Conservation (phyloP, 2,329 filamentous ascomycete species). For the Helicocarpus griseus region DNA sequence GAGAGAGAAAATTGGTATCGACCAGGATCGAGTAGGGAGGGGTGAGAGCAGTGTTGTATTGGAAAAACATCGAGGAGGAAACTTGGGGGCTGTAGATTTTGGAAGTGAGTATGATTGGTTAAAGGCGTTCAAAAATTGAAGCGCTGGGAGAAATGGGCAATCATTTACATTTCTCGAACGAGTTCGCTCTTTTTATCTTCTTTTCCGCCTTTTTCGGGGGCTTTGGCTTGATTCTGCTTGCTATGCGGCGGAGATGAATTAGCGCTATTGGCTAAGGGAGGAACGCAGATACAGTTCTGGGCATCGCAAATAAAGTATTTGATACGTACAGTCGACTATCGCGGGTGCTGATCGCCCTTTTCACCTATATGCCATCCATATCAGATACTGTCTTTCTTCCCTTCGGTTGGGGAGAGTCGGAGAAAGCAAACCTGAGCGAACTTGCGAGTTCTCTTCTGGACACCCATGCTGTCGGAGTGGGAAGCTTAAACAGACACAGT, state of each 20-base stretch:
- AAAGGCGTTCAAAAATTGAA: no score
- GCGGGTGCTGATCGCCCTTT: constrained; percentile 70
- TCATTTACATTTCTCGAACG: constrained; percentile 57
- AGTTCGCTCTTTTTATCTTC: constrained; percentile 53
- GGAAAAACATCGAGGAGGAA: constrained; percentile 76
- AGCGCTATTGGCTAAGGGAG: background rate
- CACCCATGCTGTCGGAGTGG: constrained; percentile 63
- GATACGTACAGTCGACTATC: constrained; percentile 57
- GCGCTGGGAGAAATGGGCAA: constrained; percentile 9
- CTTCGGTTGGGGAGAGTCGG: no score
- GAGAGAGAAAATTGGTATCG: constrained; percentile 84
- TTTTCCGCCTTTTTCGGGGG: constrained; percentile 43
- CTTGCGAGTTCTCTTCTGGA: constrained; percentile 83
- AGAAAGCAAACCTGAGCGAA: constrained; percentile 56
- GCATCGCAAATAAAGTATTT: background rate
- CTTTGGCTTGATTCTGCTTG: constrained; percentile 62
- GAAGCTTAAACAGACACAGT: no score
- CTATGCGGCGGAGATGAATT: constrained; percentile 10
- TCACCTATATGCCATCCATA: constrained; percentile 40
- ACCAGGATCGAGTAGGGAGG: constrained; percentile 74
- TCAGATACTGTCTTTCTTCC: background rate
- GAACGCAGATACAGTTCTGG: background rate
- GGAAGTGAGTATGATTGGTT: no score
- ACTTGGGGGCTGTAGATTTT: constrained; percentile 53
- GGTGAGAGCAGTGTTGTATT: constrained; percentile 75